Percentiles rank a stretch among this genome's conserved stretches.
Conservation (phyloP, 2,329 filamentous ascomycete genomes). For the Pseudocercospora crystallina region DNA sequence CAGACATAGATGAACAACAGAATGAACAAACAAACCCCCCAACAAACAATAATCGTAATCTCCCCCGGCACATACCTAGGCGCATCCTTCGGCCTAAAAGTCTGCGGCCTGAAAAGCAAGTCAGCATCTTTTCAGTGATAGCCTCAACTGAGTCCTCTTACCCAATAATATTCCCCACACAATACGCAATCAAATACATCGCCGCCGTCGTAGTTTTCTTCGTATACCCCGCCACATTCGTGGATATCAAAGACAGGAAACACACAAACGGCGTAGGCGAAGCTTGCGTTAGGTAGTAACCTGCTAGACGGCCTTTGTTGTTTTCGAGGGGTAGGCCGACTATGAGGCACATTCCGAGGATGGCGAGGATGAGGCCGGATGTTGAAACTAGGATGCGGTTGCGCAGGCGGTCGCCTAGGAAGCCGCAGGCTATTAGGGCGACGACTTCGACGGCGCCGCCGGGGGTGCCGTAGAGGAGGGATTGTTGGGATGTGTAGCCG, state of each 20-base stretch:
- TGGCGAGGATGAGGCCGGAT: slow-evolving; percentile 52
- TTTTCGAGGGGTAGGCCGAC: slow-evolving; percentile 60
- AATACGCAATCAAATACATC: slow-evolving; percentile 54
- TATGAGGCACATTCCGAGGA: slow-evolving; percentile 65
- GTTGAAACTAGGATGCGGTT: slow-evolving; percentile 60
- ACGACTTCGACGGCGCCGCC: slow-evolving; percentile 66
- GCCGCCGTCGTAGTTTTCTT: slow-evolving; percentile 61
- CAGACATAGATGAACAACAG: slow-evolving; percentile 64
- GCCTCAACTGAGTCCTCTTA: not conserved
- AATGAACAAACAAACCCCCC: slow-evolving; percentile 53
- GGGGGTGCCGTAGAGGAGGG: slow-evolving; percentile 64
- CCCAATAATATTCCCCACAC: slow-evolving; percentile 43
- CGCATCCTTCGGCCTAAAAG: slow-evolving; percentile 57
- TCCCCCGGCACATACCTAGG: slow-evolving; percentile 63
- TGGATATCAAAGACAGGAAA: slow-evolving; percentile 61
- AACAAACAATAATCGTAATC: slow-evolving; percentile 63
- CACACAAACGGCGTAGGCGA: slow-evolving; percentile 63
- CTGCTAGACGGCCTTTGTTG: slow-evolving; percentile 58
- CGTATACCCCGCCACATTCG: slow-evolving; percentile 60
- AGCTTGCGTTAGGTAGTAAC: slow-evolving; percentile 66
- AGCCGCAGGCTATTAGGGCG: slow-evolving; percentile 56
- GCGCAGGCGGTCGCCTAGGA: slow-evolving; percentile 56
- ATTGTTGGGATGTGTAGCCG: slow-evolving; percentile 63
- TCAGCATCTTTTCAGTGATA: not conserved
- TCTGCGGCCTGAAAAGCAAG: slow-evolving; percentile 44